These are phyloP conservation scores for Scutellaria barbata DNA, from an alignment of 257 asterid genomes.

Conservation along the genomic window DNA sequence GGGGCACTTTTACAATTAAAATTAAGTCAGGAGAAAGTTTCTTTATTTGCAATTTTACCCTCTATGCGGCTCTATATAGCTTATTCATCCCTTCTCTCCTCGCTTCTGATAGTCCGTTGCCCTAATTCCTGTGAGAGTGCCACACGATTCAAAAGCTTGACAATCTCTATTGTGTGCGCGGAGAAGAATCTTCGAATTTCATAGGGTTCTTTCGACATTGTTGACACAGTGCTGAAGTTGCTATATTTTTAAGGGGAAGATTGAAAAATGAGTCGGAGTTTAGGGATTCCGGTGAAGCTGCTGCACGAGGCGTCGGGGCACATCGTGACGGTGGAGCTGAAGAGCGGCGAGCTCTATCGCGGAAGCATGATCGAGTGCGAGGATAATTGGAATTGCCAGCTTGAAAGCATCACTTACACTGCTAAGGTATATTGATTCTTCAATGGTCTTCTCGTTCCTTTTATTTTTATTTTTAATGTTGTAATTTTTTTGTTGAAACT, in stretches of 20 bases:
- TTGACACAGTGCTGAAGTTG: background rate
- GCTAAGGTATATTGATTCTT: conserved; percentile 48
- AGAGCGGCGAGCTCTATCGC: conserved; percentile 91
- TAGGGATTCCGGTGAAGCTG: conserved; percentile 96
- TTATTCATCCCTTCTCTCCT: background rate
- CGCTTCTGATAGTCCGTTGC: conserved; percentile 21
- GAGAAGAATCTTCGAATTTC: background rate
- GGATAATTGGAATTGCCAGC: conserved; percentile 68
- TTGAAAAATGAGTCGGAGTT: conserved; percentile 76
- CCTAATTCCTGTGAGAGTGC: conserved; percentile 35
- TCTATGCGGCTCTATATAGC: too few relatives aligned
- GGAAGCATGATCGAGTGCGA: conserved; percentile 89
- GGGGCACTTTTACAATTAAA: conserved; percentile 30
- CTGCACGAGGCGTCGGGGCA: conserved; percentile 97
- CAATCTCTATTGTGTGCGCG: conserved; percentile 6
- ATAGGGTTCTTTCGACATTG: conserved; percentile 12
- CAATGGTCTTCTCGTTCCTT: background rate
- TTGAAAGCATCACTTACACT: conserved; percentile 61
- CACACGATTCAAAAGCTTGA: background rate
- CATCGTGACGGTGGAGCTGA: conserved; percentile 85
- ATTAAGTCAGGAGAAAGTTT: background rate
- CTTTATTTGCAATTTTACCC: conserved; percentile 10
- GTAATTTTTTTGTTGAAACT: background rate
- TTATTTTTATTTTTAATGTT: background rate
- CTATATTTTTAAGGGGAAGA: background rate